These are phyloP conservation scores for Saturnispora quitensis DNA, from an alignment of 805 yeast genomes.

Conservation along the genomic window DNA sequence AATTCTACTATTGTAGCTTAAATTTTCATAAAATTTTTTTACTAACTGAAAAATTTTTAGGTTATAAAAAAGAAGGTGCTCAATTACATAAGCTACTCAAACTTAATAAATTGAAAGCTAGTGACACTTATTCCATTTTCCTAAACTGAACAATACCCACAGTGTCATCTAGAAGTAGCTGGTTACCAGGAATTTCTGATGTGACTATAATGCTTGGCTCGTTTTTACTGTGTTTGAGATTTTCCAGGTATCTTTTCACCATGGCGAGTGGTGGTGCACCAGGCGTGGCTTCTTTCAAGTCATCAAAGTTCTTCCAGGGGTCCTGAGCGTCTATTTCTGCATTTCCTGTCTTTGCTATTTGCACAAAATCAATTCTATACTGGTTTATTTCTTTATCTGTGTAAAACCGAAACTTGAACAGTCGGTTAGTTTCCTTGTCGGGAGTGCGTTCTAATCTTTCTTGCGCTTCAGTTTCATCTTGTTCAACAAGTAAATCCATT, in stretches of 20 bases:
- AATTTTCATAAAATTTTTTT: neutral
- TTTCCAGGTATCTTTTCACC: constrained; percentile 11
- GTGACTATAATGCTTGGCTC: constrained; percentile 19
- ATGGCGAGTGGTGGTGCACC: constrained; percentile 12
- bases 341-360: constrained; percentile 8
- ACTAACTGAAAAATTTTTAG: neutral
- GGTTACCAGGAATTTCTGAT: constrained; percentile 11
- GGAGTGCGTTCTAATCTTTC: neutral
- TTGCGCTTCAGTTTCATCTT: constrained; percentile 4
- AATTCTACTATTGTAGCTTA: neutral
- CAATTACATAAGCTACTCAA: neutral
- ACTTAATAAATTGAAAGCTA: neutral
- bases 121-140: neutral
- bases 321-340: constrained; percentile 13
- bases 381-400: constrained; percentile 5
- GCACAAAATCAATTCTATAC: constrained; percentile 12
- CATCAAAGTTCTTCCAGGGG: constrained; percentile 16
- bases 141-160: constrained; percentile 18
- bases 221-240: constrained; percentile 15
- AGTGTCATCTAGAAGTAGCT: constrained; percentile 15
- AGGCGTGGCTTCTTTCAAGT: constrained; percentile 9
- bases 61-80: neutral
- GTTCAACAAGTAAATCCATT: constrained; percentile 11
- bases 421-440: neutral
- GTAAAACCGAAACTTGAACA: constrained; percentile 2